Evolutionary conservation across 495 filamentous ascomycete species (phyloP).

Genomic region (Trichoderma asperelloides): DNA sequence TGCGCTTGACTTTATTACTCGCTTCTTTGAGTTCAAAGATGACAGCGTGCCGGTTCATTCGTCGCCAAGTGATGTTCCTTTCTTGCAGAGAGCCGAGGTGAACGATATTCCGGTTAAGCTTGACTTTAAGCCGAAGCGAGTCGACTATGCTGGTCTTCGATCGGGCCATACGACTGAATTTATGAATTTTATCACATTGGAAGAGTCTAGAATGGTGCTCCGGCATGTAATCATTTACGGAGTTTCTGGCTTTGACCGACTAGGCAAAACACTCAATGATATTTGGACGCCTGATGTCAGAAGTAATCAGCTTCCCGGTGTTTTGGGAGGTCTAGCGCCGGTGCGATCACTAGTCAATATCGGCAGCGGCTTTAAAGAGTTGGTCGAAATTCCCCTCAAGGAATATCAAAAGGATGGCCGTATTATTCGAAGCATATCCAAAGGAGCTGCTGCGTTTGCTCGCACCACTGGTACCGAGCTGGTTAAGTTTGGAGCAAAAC

Average conservation of each 20-base stretch:
- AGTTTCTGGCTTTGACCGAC: constrained; percentile 76
- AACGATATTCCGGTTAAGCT: constrained; percentile 72
- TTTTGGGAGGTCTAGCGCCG: constrained; percentile 83
- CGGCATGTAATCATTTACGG: constrained; percentile 88
- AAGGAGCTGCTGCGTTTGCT: constrained; percentile 80
- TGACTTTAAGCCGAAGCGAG: constrained; percentile 95
- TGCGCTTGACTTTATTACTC: constrained; percentile 90
- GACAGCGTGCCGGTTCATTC: constrained; percentile 45
- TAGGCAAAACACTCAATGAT: constrained; percentile 83
- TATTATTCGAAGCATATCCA: constrained; percentile 82
- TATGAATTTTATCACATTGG: constrained; percentile 96
- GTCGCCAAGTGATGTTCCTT: constrained; percentile 65
- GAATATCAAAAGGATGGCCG: constrained; percentile 94
- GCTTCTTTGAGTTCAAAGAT: constrained; percentile 97
- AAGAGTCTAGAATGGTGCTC: constrained; percentile 78
- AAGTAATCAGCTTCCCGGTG: constrained; percentile 76
- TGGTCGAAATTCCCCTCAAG: constrained; percentile 78
- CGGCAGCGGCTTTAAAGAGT: constrained; percentile 71
- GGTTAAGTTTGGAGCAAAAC: constrained; percentile 85
- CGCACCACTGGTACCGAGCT: constrained; percentile 88
- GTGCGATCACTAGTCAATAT: constrained; percentile 86
- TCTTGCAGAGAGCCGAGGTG: constrained; percentile 84
- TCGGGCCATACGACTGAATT: constrained; percentile 98
- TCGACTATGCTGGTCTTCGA: constrained; percentile 89
- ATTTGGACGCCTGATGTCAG: constrained; percentile 97